Conservation (phyloP, 1,139 yeast species). For the Taphrina betulina region DNA sequence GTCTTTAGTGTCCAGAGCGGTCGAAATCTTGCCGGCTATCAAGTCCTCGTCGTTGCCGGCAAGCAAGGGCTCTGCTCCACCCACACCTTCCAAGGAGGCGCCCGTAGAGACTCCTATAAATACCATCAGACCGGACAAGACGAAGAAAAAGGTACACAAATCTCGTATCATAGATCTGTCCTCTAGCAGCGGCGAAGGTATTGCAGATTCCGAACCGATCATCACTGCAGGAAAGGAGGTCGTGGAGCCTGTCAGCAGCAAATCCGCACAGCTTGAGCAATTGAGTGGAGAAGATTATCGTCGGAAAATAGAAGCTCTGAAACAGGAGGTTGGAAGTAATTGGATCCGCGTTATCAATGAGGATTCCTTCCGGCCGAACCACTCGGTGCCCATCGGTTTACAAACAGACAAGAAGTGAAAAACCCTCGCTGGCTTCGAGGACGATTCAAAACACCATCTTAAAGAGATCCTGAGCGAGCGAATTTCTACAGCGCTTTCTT, state of each 20-base stretch:
- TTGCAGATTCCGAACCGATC: background rate
- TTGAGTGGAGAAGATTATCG: slow-evolving; percentile 37
- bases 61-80: background rate
- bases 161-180: slow-evolving; percentile 37
- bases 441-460: too few species aligned
- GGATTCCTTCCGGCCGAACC: slow-evolving; percentile 24
- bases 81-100: slow-evolving; percentile 7
- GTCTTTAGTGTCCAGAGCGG: slow-evolving; percentile 36
- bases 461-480: too few species aligned
- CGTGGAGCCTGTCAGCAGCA: background rate
- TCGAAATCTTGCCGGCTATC: slow-evolving; percentile 30
- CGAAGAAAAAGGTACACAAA: slow-evolving; percentile 32
- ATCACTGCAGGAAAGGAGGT: background rate
- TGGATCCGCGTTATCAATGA: slow-evolving; percentile 39
- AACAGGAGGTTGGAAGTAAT: slow-evolving; percentile 38
- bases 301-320: slow-evolving; percentile 36
- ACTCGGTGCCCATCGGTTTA: slow-evolving; percentile 1
- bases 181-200: background rate
- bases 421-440: too few species aligned
- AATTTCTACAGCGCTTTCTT: too few species aligned
- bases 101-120: background rate
- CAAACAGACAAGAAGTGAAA: too few species aligned
- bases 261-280: background rate
- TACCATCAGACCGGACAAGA: slow-evolving; percentile 1
- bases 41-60: background rate